These are phyloP conservation scores for Globisporangium yorkense DNA, from an alignment of 352 stramenopile genomes.

Conservation along the genomic window DNA sequence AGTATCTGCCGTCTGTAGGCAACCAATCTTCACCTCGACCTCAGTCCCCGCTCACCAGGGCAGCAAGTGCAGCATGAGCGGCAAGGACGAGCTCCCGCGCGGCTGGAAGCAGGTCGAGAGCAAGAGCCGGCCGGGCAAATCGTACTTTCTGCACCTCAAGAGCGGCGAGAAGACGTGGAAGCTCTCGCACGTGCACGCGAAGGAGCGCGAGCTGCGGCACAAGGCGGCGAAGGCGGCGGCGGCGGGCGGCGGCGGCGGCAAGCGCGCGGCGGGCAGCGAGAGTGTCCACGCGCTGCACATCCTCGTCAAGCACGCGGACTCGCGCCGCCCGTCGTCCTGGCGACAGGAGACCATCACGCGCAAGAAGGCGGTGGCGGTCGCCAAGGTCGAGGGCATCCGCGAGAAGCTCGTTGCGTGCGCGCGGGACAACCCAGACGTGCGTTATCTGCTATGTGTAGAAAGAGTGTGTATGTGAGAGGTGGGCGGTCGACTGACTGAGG, in stretches of 20 bases:
- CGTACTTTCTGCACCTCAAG: slow-evolving; percentile 84
- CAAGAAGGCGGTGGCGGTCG: slow-evolving; percentile 80
- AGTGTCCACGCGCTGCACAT: slow-evolving; percentile 79
- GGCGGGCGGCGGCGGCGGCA: slow-evolving; percentile 2
- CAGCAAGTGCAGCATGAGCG: neutral
- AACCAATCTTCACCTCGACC: too few relatives aligned
- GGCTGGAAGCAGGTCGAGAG: slow-evolving; percentile 87
- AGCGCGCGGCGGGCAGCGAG: slow-evolving; percentile 16
- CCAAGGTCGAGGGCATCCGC: slow-evolving; percentile 72
- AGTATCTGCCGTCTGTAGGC: too few relatives aligned
- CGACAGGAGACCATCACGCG: slow-evolving; percentile 83
- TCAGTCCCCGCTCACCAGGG: too few relatives aligned
- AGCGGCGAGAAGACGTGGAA: slow-evolving; percentile 87
- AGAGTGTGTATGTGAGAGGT: neutral
- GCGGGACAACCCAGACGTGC: slow-evolving; percentile 61
- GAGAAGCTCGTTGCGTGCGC: slow-evolving; percentile 71
- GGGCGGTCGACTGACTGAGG: neutral
- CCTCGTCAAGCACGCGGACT: slow-evolving; percentile 84
- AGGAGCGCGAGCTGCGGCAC: slow-evolving; percentile 72
- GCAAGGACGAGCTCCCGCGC: slow-evolving; percentile 51
- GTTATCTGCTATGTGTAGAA: slow-evolving; percentile 2
- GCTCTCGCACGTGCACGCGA: slow-evolving; percentile 73
- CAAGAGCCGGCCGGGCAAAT: slow-evolving; percentile 79
- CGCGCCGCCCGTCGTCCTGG: slow-evolving; percentile 80
- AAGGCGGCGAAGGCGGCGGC: slow-evolving; percentile 21